phyloP scores from a whole-genome alignment of 345 rosid species.

The Rhodomyrtus tomentosa region DNA sequence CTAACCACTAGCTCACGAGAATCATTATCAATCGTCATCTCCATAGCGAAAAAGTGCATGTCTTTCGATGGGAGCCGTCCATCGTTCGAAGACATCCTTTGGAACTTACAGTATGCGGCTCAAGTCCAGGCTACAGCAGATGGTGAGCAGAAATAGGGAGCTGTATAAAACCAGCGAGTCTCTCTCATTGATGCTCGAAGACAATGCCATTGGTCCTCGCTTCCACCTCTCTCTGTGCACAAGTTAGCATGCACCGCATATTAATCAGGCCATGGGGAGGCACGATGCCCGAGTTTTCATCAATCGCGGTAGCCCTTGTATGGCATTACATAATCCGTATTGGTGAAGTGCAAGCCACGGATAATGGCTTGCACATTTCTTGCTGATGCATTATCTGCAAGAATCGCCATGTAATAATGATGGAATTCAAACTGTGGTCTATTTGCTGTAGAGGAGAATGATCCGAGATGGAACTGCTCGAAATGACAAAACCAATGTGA shows the following conservation, averaged over 20 bases:
- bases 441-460: neutral
- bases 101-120: constrained; percentile 91
- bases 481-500: neutral
- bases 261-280: neutral
- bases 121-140: constrained; percentile 54
- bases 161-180: neutral
- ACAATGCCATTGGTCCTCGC: neutral
- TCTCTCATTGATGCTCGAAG: neutral
- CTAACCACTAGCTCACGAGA: constrained; percentile 82
- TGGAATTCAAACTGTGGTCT: neutral
- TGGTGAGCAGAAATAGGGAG: neutral
- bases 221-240: neutral
- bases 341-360: neutral
- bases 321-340: neutral
- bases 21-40: constrained; percentile 59
- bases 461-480: neutral
- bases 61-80: constrained; percentile 65
- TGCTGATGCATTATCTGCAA: neutral
- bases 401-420: neutral
- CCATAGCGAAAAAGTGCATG: constrained; percentile 79
- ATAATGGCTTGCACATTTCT: neutral
- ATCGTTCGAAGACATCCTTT: constrained; percentile 80
- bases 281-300: neutral
- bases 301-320: neutral
- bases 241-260: neutral